A percentile compares a stretch with the other conserved stretches of the same genome.
These are phyloP conservation scores for Arthonia radiata DNA, from an alignment of 495 filamentous ascomycete genomes.

Conservation along the genomic window DNA sequence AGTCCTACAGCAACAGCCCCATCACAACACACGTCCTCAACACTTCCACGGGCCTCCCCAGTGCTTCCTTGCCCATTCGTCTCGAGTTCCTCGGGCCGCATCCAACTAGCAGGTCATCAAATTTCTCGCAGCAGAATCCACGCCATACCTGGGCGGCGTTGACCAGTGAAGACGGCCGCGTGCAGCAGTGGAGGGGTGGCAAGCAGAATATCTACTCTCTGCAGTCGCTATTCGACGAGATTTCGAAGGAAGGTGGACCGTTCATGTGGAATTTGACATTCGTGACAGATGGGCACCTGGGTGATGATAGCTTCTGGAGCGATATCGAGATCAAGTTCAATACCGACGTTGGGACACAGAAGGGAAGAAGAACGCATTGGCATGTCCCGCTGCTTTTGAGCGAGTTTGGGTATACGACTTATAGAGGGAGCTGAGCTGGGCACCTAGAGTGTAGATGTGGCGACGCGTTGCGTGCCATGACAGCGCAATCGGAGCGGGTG, in stretches of 20 bases:
- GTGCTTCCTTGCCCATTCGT: slow-evolving; percentile 27
- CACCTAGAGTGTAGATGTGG: no score
- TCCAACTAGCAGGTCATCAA: slow-evolving; percentile 5
- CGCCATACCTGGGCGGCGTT: slow-evolving; percentile 29
- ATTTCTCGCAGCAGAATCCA: slow-evolving; percentile 9
- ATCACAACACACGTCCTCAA: slow-evolving; percentile 60
- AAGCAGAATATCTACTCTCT: slow-evolving; percentile 12
- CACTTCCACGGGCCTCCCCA: slow-evolving; percentile 39
- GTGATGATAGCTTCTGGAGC: slow-evolving; percentile 61
- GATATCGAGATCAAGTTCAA: slow-evolving; percentile 67
- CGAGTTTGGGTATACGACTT: slow-evolving; percentile 27
- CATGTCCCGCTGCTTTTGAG: slow-evolving; percentile 80
- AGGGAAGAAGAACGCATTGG: slow-evolving; percentile 34
- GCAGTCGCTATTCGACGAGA: slow-evolving; percentile 20
- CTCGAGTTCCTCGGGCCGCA: slow-evolving; percentile 23
- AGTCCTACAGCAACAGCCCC: no score
- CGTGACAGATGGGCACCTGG: slow-evolving; percentile 52
- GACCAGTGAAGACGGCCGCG: slow-evolving; percentile 72
- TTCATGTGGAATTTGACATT: slow-evolving; percentile 52
- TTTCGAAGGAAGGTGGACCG: slow-evolving; percentile 7
- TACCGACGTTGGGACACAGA: slow-evolving; percentile 34
- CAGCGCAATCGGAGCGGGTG: no score
- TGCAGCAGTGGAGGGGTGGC: slow-evolving; percentile 43
- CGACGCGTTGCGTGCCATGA: no score
- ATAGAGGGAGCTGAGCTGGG: not conserved